Base-by-base conservation (phyloP, 2,329 filamentous ascomycete species). In the Bertia moriformis region DNA sequence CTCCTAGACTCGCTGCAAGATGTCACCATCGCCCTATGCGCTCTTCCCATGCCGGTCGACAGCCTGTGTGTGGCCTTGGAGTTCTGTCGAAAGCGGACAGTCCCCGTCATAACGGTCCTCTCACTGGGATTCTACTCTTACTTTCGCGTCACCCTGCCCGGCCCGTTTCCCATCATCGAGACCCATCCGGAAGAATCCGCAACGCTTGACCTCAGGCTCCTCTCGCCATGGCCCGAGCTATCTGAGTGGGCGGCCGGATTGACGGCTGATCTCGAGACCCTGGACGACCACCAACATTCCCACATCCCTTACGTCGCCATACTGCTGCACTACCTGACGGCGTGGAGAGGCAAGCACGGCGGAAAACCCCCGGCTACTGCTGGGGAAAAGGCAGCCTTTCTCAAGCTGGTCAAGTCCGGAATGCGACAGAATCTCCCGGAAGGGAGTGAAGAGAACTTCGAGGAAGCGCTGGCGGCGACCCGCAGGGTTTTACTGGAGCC, bases 401-500 rank as follows among this genome's bases (percentile, higher is more conserved):
- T 83, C 40, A 72, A 78, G 19, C 59, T 79, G 12, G 73, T 98
- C 1, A 66, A 75, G 12, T 65, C 67, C 4, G 75, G 71, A 3
- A 72, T 81, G 48, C 74, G 87, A 48, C 83, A 65, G 38, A 64
- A 80, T 48, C 91, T 77, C 42, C 58, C 85, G 0, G n/a, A n/a
- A n/a, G 87, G 93, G 55, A 84, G 82, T 41, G 91, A 98, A 54
- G 91, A 98, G 62, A 98, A 98, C 57, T 98, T 87, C 52, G 86
- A 95, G 43, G 91, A 98, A 59, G 91, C 91, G 3, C 77, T 79
- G 35, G 77, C 77, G 13, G 86, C 88, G 4, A 87, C 96, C 1
- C 67, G 96, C 51, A 93, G 93, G 58, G 83, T 83, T n/a, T 65
- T 98, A 20, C 78, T 80, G 33, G 62, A 67, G n/a, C 76, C 80